A percentile compares a stretch with the other conserved stretches of the same genome.
Conservation (phyloP, 2,329 filamentous ascomycete genomes). For the Diaporthe citriasiana region DNA sequence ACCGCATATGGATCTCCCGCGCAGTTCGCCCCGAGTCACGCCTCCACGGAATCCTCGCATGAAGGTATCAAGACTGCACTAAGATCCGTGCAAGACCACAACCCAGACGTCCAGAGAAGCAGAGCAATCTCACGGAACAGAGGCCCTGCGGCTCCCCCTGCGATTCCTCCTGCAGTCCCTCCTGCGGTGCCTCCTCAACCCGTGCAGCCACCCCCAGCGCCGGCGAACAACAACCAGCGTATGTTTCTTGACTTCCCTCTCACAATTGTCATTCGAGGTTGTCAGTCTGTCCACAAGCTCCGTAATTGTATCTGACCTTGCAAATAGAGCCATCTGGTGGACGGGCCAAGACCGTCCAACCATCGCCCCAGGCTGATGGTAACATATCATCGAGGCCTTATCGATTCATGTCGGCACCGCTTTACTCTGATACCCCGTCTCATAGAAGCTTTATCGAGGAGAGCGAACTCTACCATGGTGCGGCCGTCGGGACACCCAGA, state of each 20-base stretch:
- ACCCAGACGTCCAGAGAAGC: not conserved
- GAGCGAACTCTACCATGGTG: conserved; percentile 44
- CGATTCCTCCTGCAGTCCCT: not conserved
- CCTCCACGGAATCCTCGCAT: not conserved
- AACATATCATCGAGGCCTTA: not conserved
- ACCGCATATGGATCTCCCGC: conserved; percentile 49
- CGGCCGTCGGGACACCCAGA: conserved; percentile 44
- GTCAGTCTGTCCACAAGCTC: not conserved
- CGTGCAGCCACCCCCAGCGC: not conserved
- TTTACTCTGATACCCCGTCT: conserved; percentile 35
- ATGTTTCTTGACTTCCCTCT: not conserved
- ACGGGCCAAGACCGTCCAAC: conserved; percentile 19
- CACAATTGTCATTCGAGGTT: not conserved
- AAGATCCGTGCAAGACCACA: conserved; percentile 12
- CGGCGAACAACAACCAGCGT: conserved; percentile 1
- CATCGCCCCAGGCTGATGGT: not conserved
- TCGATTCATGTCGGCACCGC: conserved; percentile 30
- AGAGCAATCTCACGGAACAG: not conserved
- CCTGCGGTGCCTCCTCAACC: conserved; percentile 8
- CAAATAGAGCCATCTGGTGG: not conserved
- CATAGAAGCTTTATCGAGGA: conserved; percentile 49
- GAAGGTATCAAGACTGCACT: conserved; percentile 4
- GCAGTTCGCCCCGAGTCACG: not conserved
- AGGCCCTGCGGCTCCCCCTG: not conserved
- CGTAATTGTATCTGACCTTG: not conserved